Base-by-base conservation (phyloP, 805 yeast genomes). In the Priceomyces haplophilus region DNA sequence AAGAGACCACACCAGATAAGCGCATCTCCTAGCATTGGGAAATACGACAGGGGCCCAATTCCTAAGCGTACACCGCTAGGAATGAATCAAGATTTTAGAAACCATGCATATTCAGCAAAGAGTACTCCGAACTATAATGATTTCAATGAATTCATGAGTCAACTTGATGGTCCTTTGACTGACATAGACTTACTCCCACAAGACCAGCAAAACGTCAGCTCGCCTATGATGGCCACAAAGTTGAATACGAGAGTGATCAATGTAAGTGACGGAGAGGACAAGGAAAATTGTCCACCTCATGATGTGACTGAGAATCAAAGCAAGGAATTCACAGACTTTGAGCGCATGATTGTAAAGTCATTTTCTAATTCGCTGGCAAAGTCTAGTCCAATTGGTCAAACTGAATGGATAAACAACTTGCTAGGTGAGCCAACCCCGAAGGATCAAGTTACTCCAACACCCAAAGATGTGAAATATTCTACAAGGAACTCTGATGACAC, bases 161-260 rank as follows among this genome's bases (percentile, higher is more conserved):
- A 69, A 50, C 45, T 70, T 40, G 76, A 76, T 2, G 76, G 76
- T 1, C 77, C 77, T 3, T 57, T 71, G 41, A 72, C 77, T 11
- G 77, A 72, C 46, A 69, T 72, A 10, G 77, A 72, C 47, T 68
- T 69, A 1, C 49, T 71, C 32, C 75, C 75, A 5, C 66, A 62
- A 31, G 65, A 57, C 25, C 48, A 43, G 30, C 56, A 50, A 38
- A 69, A 68, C 3, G 53, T 55, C 3, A 69, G 73, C 5, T 76
- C 73, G 39, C 74, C 73, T 47, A 73, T 63, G 76, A 66, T 67
- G 59, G 82, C 82, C n/a, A 75, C 76, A 4, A 78, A 78, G 52
- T 59, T 74, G 33, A 78, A 76, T 50, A 78, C 82, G 3, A 66
- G 80, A 32, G 69, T 78, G 17, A 77, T 78, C 36, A 76, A 75